Evolutionary conservation across 441 rosid genomes (phyloP), one percentile per base, ranked within the genome.

Genomic region (Pelargonium cotyledonis): DNA sequence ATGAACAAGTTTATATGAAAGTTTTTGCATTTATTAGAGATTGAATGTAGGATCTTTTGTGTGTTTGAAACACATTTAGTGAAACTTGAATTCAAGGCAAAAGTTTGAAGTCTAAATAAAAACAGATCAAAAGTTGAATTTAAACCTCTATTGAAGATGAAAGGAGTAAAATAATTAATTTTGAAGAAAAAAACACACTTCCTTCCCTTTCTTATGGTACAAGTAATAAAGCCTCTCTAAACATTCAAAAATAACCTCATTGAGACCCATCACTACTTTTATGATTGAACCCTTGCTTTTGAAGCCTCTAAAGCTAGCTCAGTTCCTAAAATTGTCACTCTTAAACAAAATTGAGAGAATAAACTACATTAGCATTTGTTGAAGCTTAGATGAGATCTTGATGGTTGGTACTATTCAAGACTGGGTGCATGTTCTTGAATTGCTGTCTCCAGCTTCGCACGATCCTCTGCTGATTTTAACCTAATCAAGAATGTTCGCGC

Each of bases 401-500:
- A 44, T 11, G 49, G 12, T 44, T 44, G 11, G 2, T 44, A 44
- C 49, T 44, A 44, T 44, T 44, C 49, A 44, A 15, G 18, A 6
- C 16, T 16, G 1, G 99, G 97, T 19, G 97, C 88, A 31, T 85
- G 83, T 75, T 91, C 97, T 78, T 86, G 85, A 77, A 95, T 95
- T 5, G 88, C 88, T 8, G 91, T 70, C 4, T 89, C 94, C 70
- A 95, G 83, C 70, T 86, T 85, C 73, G 83, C 78, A 41, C 96
- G 86, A 62, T 93, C 97, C 43, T 88, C 97, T 73, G 76, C 83
- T 31, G 92, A 81, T 81, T 84, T 95, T 35, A 85, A 82, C 80
- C 91, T 82, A 23, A 95, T 85, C 68, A 91, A 82, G 80, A 86
- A 95, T 23, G 99, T 95, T 21, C 90, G 92, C 0, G 94, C 88